A percentile compares a stretch with the other conserved stretches of the same genome.
Conservation (phyloP, 345 rosid species). For the Rhodamnia argentea region DNA sequence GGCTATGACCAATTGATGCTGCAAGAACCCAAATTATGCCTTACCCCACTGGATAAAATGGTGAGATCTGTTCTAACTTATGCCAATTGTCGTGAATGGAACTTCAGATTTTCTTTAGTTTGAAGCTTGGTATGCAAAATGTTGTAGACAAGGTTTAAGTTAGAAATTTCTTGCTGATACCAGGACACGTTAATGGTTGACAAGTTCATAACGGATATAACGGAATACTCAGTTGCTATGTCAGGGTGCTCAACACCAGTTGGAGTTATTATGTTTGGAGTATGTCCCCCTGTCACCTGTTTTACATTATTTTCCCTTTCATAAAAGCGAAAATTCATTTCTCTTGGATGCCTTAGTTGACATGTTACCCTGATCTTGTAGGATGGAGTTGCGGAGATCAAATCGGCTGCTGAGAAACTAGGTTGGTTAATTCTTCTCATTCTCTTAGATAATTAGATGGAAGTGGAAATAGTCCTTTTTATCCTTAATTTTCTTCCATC, state of each 20-base stretch:
- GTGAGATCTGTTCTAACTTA: neutral
- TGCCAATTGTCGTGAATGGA: neutral
- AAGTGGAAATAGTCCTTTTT: neutral
- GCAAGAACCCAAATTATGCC: neutral
- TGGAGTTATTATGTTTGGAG: conserved; percentile 73
- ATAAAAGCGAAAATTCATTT: neutral
- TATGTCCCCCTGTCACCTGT: conserved; percentile 11
- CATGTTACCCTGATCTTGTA: conserved; percentile 16
- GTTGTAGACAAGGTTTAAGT: neutral
- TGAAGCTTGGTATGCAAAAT: neutral
- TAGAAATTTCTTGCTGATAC: neutral
- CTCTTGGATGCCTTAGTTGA: neutral
- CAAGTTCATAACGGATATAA: conserved; percentile 47
- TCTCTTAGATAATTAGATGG: neutral
- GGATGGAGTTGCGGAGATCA: conserved; percentile 29
- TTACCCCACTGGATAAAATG: neutral
- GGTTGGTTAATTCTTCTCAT: conserved; percentile 28
- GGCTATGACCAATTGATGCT: neutral
- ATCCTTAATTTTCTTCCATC: neutral
- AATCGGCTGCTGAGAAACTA: conserved; percentile 39
- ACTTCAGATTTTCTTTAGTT: neutral
- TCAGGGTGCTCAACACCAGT: conserved; percentile 49
- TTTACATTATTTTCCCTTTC: neutral
- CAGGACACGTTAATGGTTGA: conserved; percentile 36
- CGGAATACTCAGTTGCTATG: conserved; percentile 27